Evolutionary conservation across 768 basidiomycete genomes (phyloP).

Genomic region (Russula sp.): DNA sequence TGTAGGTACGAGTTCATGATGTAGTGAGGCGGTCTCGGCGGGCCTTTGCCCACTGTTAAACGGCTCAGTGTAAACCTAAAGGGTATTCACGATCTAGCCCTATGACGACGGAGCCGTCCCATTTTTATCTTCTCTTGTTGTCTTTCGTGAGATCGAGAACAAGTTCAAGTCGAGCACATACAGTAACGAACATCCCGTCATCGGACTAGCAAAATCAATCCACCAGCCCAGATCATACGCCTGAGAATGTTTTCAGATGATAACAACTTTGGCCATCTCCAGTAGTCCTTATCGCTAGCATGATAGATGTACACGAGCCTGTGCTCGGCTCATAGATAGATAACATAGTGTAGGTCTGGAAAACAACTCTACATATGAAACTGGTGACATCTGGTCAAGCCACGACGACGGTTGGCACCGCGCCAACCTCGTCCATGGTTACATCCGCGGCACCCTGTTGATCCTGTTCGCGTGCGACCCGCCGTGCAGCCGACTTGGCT

Average conservation of each 20-base stretch:
- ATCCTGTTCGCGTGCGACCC: constrained; percentile 19
- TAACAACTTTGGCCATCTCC: neutral
- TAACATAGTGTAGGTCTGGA: neutral
- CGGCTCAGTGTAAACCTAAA: no score
- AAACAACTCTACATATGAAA: neutral
- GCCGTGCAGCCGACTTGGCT: constrained; percentile 47
- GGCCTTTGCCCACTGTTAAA: no score
- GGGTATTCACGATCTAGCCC: neutral
- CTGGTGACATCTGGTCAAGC: neutral
- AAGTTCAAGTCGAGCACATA: neutral
- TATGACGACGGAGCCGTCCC: neutral
- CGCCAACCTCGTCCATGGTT: constrained; percentile 14
- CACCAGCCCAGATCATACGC: neutral
- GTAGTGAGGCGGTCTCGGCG: no score
- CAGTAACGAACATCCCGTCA: no score
- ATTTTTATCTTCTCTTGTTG: neutral
- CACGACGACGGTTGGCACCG: constrained; percentile 7
- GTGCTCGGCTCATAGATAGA: neutral
- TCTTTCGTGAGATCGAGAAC: neutral
- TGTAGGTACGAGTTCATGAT: no score
- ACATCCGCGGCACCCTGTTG: constrained; percentile 16
- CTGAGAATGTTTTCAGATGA: neutral
- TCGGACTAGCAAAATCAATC: neutral
- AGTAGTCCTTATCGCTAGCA: neutral
- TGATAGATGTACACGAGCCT: constrained; percentile 9